Evolutionary conservation across 176 grass and related monocot species (phyloP).

Genomic region (Phyllostachys edulis): DNA sequence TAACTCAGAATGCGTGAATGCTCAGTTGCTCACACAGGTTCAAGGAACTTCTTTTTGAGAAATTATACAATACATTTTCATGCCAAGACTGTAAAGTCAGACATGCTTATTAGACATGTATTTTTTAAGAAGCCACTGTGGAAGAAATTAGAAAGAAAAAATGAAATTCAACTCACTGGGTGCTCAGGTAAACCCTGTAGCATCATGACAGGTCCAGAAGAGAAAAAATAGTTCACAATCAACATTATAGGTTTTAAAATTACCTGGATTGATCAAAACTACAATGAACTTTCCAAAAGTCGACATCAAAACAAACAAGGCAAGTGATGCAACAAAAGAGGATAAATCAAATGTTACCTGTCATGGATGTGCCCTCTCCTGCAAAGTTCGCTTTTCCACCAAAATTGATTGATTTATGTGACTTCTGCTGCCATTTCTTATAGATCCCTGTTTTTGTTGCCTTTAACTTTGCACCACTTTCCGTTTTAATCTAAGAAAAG

Average conservation of each 20-base stretch:
- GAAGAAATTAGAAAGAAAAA: neutral
- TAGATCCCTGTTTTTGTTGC: constrained; percentile 72
- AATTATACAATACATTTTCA: neutral
- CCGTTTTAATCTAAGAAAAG: constrained; percentile 69
- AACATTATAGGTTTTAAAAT: neutral
- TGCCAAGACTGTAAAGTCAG: neutral
- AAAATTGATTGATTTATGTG: constrained; percentile 68
- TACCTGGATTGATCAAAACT: neutral
- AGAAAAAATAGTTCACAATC: neutral
- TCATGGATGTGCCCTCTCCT: constrained; percentile 31
- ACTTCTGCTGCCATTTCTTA: constrained; percentile 85
- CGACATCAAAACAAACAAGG: neutral
- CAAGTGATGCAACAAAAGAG: neutral
- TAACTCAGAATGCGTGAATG: neutral
- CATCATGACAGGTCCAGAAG: neutral
- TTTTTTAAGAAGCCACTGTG: neutral
- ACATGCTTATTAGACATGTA: constrained; percentile 7
- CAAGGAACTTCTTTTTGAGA: neutral
- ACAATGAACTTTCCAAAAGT: neutral
- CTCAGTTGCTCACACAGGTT: neutral
- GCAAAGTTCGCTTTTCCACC: constrained; percentile 43
- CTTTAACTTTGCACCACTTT: constrained; percentile 65
- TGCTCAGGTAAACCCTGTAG: neutral
- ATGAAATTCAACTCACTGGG: neutral
- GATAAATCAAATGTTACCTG: constrained; percentile 39